Evolutionary conservation across 2,329 filamentous ascomycete genomes (phyloP).

Genomic region (Harringtonia aguacate): DNA sequence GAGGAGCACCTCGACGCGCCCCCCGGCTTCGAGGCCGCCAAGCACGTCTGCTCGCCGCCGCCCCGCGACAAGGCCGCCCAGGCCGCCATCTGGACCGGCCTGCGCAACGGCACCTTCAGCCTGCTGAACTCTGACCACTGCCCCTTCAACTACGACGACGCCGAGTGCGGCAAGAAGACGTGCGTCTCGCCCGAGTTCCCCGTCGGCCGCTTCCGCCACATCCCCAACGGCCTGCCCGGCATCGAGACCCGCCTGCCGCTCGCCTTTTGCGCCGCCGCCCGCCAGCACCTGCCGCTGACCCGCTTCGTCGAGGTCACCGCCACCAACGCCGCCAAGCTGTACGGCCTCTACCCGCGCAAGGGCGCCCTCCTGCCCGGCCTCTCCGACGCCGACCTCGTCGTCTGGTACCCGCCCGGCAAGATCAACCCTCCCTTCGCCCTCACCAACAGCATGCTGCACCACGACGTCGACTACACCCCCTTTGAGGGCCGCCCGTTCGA

Average conservation of each 20-base stretch:
- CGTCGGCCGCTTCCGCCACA: conserved; percentile 37
- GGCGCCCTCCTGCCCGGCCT: conserved; percentile 37
- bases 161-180: conserved; percentile 16
- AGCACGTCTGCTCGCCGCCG: conserved; percentile 43
- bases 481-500: conserved; percentile 45
- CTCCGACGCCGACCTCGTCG: conserved; percentile 43
- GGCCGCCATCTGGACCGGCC: conserved; percentile 38
- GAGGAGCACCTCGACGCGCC: conserved; percentile 18
- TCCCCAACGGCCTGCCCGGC: conserved; percentile 47
- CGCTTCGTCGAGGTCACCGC: conserved; percentile 44
- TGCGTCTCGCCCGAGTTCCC: conserved; percentile 13
- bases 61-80: conserved; percentile 36
- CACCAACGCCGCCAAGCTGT: conserved; percentile 46
- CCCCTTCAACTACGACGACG: conserved; percentile 38
- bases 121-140: conserved; percentile 39
- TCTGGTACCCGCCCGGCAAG: conserved; percentile 38
- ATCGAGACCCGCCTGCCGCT: conserved; percentile 45
- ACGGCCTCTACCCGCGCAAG: conserved; percentile 41
- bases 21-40: conserved; percentile 35
- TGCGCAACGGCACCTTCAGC: conserved; percentile 43
- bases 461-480: conserved; percentile 52
- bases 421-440: conserved; percentile 25
- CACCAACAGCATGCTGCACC: conserved; percentile 44
- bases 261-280: conserved; percentile 23
- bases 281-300: conserved; percentile 19